phyloP scores from a whole-genome alignment of 768 basidiomycete species.

The Rhizopogon rudus region DNA sequence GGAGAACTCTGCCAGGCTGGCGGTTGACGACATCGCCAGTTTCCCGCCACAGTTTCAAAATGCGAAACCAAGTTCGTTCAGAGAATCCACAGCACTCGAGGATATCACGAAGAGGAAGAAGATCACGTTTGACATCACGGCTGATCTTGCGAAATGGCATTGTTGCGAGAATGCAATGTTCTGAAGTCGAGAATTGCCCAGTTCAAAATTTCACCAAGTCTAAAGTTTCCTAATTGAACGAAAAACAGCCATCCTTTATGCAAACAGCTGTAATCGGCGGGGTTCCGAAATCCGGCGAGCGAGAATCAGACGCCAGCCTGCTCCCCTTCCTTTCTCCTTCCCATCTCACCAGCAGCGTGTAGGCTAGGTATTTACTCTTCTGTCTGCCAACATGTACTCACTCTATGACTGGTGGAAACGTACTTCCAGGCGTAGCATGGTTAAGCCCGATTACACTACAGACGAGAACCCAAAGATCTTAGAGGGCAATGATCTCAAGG shows the following conservation, averaged over 20 bases:
- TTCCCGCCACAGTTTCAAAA: conserved; percentile 7
- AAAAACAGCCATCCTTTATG: no score
- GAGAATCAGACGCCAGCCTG: no score
- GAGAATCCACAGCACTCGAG: conserved; percentile 17
- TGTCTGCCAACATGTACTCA: neutral
- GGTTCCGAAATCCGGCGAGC: no score
- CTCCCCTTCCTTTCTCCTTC: neutral
- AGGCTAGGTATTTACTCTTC: neutral
- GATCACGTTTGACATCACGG: conserved; percentile 8
- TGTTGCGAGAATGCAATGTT: no score
- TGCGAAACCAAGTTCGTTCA: conserved; percentile 16
- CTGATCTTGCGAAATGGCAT: no score
- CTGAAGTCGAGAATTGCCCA: no score
- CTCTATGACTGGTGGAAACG: neutral
- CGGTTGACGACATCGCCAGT: conserved; percentile 12
- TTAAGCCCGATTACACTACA: neutral
- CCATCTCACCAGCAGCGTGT: neutral
- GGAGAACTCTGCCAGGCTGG: neutral
- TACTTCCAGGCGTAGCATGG: neutral
- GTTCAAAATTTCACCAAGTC: no score
- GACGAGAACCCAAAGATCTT: conserved; percentile 17
- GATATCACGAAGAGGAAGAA: conserved; percentile 16
- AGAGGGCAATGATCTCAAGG: conserved; percentile 33
- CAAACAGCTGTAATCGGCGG: no score
- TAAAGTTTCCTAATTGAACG: no score